Evolutionary conservation across 1,139 yeast genomes (phyloP), one percentile per base, ranked within the genome.

Genomic region (Lodderomyces elongisporus): DNA sequence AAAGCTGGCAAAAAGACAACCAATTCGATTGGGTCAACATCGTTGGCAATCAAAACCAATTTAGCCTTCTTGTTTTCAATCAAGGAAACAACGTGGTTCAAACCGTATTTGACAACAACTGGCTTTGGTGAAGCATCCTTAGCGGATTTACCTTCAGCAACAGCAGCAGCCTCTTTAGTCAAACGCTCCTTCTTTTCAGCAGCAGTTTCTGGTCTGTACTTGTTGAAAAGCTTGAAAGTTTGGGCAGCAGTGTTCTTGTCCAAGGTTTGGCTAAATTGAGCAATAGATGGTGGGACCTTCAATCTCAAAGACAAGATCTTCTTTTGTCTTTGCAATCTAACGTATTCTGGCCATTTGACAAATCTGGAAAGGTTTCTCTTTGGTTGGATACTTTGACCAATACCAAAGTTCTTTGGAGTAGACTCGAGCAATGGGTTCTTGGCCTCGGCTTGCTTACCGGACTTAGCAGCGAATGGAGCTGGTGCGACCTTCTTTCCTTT

Each of bases 161-260:
- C 80, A 58, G 96, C 96, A 57, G 96, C 95, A 54, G 97, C 97
- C 75, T 89, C 96, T 74, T 85, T 88, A 70, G 94, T 84, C 62
- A 89, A 84, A 77, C 97, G 87, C 76, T 87, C 96, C 79, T 88
- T 87, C 95, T 89, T 89, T 74, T 89, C 96, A 60, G 91, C 84
- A 63, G 79, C 60, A 54, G 96, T 85, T 77, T 89, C 97, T 63
- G 97, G 97, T 75, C 95, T 83, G 85, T 89, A 89, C 77, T 88
- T 89, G 93, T 87, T 87, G 75, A 89, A 80, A 60, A 89, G 82
- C 77, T 89, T 88, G 79, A 89, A 84, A 53, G 94, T 77, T 74
- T 85, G 95, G 55, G 96, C 75, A 60, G 97, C 96, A 54, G 96
- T 82, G 85, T 89, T 89, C 82, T 89, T 89, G 80, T 89, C 97